phyloP scores from a whole-genome alignment of 1,284 basidiomycete species.

The Moniliella sp. region DNA sequence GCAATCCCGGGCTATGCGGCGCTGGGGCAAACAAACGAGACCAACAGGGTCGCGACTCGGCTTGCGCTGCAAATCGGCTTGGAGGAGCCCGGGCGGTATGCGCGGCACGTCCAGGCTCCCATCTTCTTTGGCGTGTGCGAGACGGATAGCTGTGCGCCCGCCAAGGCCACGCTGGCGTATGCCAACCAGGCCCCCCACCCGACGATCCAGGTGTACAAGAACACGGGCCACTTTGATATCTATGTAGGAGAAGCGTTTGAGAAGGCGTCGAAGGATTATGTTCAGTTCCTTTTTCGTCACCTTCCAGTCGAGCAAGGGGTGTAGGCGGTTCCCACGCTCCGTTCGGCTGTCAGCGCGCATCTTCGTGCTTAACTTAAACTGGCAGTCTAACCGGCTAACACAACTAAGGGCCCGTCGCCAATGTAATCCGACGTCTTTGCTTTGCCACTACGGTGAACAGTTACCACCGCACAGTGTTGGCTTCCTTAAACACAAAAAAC shows the following conservation, averaged over 20 bases:
- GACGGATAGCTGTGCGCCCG: conserved; percentile 15
- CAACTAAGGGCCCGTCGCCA: no score
- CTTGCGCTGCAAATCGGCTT: conserved; percentile 11
- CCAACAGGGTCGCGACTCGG: conserved; percentile 11
- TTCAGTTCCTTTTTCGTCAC: conserved; percentile 7
- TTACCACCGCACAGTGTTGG: no score
- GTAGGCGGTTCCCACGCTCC: no score
- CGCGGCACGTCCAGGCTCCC: conserved; percentile 9
- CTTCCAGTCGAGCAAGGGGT: conserved; percentile 1
- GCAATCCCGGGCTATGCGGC: conserved; percentile 2
- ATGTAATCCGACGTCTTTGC: no score
- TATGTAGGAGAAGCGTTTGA: conserved; percentile 15
- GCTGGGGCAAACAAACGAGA: conserved; percentile 5
- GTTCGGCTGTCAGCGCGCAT: no score
- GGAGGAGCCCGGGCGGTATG: conserved; percentile 12
- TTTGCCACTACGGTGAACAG: no score
- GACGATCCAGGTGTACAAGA: conserved; percentile 8
- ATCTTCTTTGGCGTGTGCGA: conserved; percentile 23
- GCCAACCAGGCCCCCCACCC: conserved; percentile 12
- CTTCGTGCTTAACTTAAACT: no score
- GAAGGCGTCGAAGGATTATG: conserved; percentile 9
- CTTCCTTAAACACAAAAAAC: no score
- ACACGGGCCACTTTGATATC: conserved; percentile 20
- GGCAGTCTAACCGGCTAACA: no score
- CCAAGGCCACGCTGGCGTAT: conserved; percentile 9